A percentile compares a stretch with the other conserved stretches of the same genome.
phyloP scores from a whole-genome alignment of 371 early-diverging fungal species.

The Mortierella polycephala region DNA sequence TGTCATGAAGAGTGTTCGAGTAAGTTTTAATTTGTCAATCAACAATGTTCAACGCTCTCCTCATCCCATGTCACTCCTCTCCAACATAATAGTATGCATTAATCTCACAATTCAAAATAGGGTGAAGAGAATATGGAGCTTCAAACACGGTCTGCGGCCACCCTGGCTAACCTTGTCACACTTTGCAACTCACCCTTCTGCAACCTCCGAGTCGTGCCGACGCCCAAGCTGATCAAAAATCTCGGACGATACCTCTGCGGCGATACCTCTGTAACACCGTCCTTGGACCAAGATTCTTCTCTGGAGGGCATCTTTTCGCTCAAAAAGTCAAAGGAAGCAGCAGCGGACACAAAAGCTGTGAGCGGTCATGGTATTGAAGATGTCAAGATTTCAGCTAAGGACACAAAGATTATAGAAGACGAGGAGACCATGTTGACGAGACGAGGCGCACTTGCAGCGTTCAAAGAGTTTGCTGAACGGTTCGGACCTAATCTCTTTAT shows the following conservation, averaged over 20 bases:
- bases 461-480: constrained; percentile 73
- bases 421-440: constrained; percentile 70
- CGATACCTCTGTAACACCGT: constrained; percentile 80
- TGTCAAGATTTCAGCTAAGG: constrained; percentile 59
- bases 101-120: background rate
- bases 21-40: constrained; percentile 8
- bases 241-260: constrained; percentile 86
- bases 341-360: constrained; percentile 44
- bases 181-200: constrained; percentile 62
- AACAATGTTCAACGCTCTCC: background rate
- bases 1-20: constrained; percentile 90
- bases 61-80: background rate
- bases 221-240: constrained; percentile 91
- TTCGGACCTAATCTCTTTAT: constrained; percentile 81
- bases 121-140: constrained; percentile 78
- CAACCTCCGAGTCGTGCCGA: constrained; percentile 63
- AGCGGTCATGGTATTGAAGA: constrained; percentile 54
- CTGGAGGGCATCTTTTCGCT: constrained; percentile 76
- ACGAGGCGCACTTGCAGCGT: constrained; percentile 85
- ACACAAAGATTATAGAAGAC: constrained; percentile 58
- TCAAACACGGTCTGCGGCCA: constrained; percentile 71
- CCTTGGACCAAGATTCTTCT: constrained; percentile 65
- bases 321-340: constrained; percentile 58
- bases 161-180: constrained; percentile 64
- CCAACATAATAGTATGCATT: background rate